Conservation (phyloP, 2,329 filamentous ascomycete genomes). For the Simplicillium aogashimaense region DNA sequence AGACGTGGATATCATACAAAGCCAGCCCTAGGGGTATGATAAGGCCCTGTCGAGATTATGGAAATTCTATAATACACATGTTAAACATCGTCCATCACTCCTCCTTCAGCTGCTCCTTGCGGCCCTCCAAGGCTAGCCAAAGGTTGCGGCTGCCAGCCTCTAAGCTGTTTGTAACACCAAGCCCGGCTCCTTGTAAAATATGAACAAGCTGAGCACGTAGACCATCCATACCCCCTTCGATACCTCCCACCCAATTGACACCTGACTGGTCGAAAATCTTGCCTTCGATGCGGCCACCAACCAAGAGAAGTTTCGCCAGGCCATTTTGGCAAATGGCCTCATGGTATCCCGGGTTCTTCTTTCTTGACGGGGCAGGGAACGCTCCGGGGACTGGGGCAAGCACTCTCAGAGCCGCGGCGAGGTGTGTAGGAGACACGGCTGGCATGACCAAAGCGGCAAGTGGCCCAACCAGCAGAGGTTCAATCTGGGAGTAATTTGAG, state of each 20-base stretch:
- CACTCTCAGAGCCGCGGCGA: conserved; percentile 71
- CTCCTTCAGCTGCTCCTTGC: conserved; percentile 71
- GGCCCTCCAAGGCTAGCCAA: conserved; percentile 80
- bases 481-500: conserved; percentile 48
- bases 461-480: conserved; percentile 72
- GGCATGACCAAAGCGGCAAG: conserved; percentile 75
- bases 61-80: conserved; percentile 2
- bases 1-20: no score
- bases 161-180: conserved; percentile 66
- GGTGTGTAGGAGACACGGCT: conserved; percentile 69
- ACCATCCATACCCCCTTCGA: conserved; percentile 71
- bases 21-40: no score
- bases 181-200: conserved; percentile 71
- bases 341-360: conserved; percentile 69
- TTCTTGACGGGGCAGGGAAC: conserved; percentile 71
- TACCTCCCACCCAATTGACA: conserved; percentile 56
- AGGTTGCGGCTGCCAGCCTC: conserved; percentile 73
- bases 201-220: conserved; percentile 72
- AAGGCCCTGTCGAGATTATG: not conserved
- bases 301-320: conserved; percentile 74
- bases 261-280: conserved; percentile 71
- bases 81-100: conserved; percentile 10
- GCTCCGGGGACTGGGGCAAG: conserved; percentile 60
- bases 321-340: conserved; percentile 71
- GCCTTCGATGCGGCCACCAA: conserved; percentile 82